Base-by-base conservation (phyloP, 768 basidiomycete genomes). In the Amanita inopinata region DNA sequence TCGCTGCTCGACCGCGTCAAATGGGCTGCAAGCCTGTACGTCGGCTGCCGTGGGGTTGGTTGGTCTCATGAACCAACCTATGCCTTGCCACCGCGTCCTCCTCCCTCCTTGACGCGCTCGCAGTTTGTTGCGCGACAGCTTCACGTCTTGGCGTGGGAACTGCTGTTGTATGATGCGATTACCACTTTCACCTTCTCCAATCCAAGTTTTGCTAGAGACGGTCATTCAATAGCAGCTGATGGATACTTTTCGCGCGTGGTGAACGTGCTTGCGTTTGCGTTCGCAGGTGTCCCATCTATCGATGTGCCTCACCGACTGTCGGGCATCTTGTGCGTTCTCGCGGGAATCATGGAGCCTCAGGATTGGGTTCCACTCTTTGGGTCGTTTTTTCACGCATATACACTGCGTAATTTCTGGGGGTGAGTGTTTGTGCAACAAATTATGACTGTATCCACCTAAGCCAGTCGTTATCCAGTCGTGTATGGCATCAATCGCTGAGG, bases 1-100 rank as follows among this genome's bases (percentile, higher is more conserved):
- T 32, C 59, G 9, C 44, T 45, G 8, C 27, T 38, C 14, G 30
- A 12, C 23, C 36, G 61, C 2, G 14, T 59, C 3, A 46, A 46
- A 37, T 65, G 64, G 63, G 55, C 59, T n/a, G 37, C 52, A 17
- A 51, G 56, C 24, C 51, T 66, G 14, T 51, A 53, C 31, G 46
- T 49, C 23, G 62, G 54, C 30, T 54, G 56, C 1, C 55, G 65
- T 23, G 61, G 63, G 6, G 53, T 65, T 9, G 57, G 62, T 20
- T 65, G 62, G 62, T 49, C 54, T 7, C 58, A 61, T 36, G 58
- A 61, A 46, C 54, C 56, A 4, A 49, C 47, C 12, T 12, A 50
- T 38, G 27, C 37, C 3, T 41, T 54, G 48, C 46, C 27, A 14
- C 40, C 46, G 11, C 25, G 38, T 15, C 53, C 57, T 12, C 39